Evolutionary conservation across 2,329 filamentous ascomycete species (phyloP), one percentile per base, ranked within the genome.

Genomic region (Exophiala sp.): DNA sequence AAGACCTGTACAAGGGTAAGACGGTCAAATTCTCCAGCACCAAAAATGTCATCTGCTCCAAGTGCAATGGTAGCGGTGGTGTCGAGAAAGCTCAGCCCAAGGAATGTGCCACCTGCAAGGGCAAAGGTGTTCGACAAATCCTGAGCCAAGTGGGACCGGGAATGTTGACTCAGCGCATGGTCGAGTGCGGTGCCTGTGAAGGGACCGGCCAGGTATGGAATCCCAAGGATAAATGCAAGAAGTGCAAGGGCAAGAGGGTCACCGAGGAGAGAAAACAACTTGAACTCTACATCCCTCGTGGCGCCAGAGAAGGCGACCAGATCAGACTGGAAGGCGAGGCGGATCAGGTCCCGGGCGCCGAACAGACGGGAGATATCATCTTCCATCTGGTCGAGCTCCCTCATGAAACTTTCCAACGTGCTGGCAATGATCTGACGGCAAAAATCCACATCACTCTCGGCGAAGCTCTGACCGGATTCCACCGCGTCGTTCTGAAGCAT

Each of bases 1-100:
- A 97, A 68, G 93, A 98, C 69, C 77, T 98, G 24, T 98, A 97
- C 78, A 96, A 95, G 73, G 93, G 93, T 63, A 96, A 97, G 77
- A 96, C 93, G 1, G 93, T 95, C 65, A 93, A 94, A 72, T 96
- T 98, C 67, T 83, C 88, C 7, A 93, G 87, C 64, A 94, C 90
- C 64, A 97, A 97, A 75, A 91, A 95, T 65, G 80, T 96, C 55
- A 76, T 95, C 55, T 98, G 93, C 71, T 78, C 78, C 52, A 78
- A 82, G 62, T 98, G 93, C 75, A 91, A 90, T 66, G 93, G 93
- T 38, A 81, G 78, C 40, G 93, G 93, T 34, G 93, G 87, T 57
- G 96, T 94, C 70, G 87, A 95, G 55, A 94, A 90, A 71, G 86
- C 88, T 46, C 95, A 93, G 73, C 75, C 86, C 43, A 81, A 86